A percentile compares a stretch with the other conserved stretches of the same genome.
phyloP scores from a whole-genome alignment of 768 basidiomycete species.

The Daedaleopsis sinensis region DNA sequence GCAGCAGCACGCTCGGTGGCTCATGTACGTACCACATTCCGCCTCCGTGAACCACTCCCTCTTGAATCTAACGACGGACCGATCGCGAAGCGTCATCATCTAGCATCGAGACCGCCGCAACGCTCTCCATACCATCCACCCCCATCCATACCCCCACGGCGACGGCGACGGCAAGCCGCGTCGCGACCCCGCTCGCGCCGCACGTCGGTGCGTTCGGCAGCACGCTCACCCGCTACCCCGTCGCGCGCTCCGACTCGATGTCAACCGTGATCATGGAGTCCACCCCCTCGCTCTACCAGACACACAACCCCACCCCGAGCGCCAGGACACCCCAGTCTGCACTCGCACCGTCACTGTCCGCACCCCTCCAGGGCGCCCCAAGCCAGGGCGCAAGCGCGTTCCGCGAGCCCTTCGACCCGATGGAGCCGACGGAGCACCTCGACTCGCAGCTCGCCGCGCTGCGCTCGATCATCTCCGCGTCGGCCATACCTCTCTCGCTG shows the following conservation, averaged over 20 bases:
- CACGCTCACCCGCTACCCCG: conserved; percentile 13
- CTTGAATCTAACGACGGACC: background rate
- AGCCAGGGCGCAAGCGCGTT: background rate
- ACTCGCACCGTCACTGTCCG: background rate
- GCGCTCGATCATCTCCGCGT: conserved; percentile 15
- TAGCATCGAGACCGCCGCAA: conserved; percentile 5
- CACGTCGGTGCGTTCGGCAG: conserved; percentile 5
- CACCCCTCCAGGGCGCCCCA: background rate
- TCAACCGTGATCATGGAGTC: conserved; percentile 16
- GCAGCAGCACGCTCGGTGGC: background rate
- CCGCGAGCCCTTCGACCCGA: conserved; percentile 21
- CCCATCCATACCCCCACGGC: background rate
- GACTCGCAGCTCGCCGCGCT: conserved; percentile 22
- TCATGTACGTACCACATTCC: background rate
- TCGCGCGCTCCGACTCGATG: conserved; percentile 18
- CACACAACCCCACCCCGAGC: background rate
- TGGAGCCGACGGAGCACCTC: conserved; percentile 22
- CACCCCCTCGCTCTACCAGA: background rate
- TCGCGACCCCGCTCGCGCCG: conserved; percentile 12
- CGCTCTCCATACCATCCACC: conserved; percentile 6
- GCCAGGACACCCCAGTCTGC: background rate
- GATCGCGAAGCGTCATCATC: conserved; percentile 1
- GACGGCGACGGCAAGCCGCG: background rate
- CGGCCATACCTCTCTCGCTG: conserved; percentile 12
- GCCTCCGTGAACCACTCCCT: background rate